Evolutionary conservation across 148 eudicot genomes (phyloP).

Genomic region (Rhododendron ferrugineum): DNA sequence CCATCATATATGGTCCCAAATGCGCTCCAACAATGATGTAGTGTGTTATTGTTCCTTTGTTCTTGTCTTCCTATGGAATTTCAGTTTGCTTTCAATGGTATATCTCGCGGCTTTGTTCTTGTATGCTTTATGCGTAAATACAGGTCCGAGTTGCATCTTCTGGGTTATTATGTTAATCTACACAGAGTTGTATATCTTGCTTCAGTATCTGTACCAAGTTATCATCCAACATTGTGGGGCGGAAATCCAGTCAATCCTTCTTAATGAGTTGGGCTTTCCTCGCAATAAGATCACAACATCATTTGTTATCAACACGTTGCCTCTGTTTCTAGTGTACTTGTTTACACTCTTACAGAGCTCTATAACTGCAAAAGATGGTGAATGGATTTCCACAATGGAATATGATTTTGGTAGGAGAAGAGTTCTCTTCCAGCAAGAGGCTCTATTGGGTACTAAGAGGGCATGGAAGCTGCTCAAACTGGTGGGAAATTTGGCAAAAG

Average conservation of each 20-base stretch:
- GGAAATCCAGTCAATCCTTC: slow-evolving; percentile 45
- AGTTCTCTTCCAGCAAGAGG: slow-evolving; percentile 26
- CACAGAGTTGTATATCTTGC: slow-evolving; percentile 72
- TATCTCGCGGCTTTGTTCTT: slow-evolving; percentile 87
- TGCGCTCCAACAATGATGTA: slow-evolving; percentile 87
- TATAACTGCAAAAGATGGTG: slow-evolving; percentile 88
- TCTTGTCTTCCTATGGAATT: slow-evolving; percentile 91
- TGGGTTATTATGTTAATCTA: slow-evolving; percentile 92
- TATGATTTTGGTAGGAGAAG: slow-evolving; percentile 33
- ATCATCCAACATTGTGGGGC: slow-evolving; percentile 93
- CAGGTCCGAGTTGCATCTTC: slow-evolving; percentile 78
- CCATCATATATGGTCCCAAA: slow-evolving; percentile 81
- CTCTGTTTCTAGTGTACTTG: slow-evolving; percentile 79
- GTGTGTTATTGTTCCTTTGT: slow-evolving; percentile 96
- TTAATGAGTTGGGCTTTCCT: slow-evolving; percentile 79
- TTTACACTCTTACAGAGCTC: slow-evolving; percentile 95
- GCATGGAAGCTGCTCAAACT: slow-evolving; percentile 36
- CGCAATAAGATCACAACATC: slow-evolving; percentile 57
- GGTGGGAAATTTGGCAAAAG: slow-evolving; percentile 31
- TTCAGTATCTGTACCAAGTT: slow-evolving; percentile 87
- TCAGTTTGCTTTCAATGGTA: slow-evolving; percentile 92
- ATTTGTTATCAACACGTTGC: slow-evolving; percentile 75
- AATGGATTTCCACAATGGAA: slow-evolving; percentile 64
- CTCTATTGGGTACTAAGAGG: slow-evolving; percentile 33
- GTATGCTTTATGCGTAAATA: slow-evolving; percentile 91